Conservation (phyloP, 2,329 filamentous ascomycete genomes). For the Bertia moriformis region DNA sequence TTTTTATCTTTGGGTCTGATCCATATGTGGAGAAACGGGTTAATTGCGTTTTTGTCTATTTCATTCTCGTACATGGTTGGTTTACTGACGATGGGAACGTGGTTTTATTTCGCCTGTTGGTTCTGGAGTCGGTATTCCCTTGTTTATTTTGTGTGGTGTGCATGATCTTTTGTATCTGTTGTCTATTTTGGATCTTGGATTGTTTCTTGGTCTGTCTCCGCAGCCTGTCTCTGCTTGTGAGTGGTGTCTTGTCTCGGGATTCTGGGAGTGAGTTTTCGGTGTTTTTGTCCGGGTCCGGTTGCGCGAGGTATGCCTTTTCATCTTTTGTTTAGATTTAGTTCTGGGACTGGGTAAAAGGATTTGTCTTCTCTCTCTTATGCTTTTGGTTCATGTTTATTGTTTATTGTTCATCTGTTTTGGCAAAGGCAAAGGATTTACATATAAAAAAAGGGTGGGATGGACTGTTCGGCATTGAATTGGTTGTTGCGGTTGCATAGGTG, state of each 20-base stretch:
- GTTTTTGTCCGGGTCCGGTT: too few relatives aligned
- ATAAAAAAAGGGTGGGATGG: too few relatives aligned
- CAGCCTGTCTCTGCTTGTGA: not conserved
- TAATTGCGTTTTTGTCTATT: constrained; percentile 1
- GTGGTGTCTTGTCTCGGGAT: too few relatives aligned
- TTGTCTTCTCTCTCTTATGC: not conserved
- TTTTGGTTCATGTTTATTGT: not conserved
- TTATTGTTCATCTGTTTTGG: not conserved
- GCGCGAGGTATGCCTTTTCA: too few relatives aligned
- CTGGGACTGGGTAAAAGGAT: too few relatives aligned
- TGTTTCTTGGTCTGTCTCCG: too few relatives aligned
- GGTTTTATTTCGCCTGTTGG: not conserved
- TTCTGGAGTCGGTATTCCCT: not conserved
- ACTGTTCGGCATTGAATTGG: too few relatives aligned
- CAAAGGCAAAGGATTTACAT: not conserved
- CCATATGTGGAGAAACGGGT: not conserved
- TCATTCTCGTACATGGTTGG: not conserved
- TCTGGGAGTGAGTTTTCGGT: too few relatives aligned
- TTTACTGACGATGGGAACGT: not conserved
- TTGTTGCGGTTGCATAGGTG: not conserved
- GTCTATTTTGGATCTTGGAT: too few relatives aligned
- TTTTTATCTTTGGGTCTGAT: not conserved
- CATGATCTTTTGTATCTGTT: not conserved
- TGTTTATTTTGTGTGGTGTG: too few relatives aligned
- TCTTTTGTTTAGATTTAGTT: too few relatives aligned